Evolutionary conservation across 768 basidiomycete species (phyloP).

Genomic region (Tricholoma flavovirens): DNA sequence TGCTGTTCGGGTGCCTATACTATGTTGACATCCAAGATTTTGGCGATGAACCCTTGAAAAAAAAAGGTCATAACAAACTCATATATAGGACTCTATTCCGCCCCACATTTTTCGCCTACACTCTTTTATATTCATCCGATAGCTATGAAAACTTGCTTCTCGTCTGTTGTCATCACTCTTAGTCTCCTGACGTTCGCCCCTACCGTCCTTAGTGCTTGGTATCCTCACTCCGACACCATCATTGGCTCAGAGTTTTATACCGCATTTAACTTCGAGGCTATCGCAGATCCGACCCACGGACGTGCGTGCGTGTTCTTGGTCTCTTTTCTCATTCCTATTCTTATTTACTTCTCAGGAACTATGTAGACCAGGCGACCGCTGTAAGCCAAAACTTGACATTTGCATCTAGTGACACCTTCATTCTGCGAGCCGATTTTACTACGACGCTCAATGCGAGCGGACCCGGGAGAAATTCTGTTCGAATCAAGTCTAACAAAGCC

Average conservation of each 20-base stretch:
- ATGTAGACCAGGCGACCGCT: constrained; percentile 36
- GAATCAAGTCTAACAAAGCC: constrained; percentile 44
- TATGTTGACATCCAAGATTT: too few species aligned
- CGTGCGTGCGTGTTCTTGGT: constrained; percentile 41
- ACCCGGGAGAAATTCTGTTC: constrained; percentile 50
- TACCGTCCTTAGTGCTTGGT: constrained; percentile 27
- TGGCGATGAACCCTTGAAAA: too few species aligned
- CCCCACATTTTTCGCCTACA: too few species aligned
- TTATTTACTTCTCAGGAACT: constrained; percentile 25
- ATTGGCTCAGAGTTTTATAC: constrained; percentile 40
- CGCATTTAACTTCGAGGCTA: constrained; percentile 43
- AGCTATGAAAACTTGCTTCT: background rate
- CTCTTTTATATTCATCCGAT: background rate
- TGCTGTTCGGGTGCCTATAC: too few species aligned
- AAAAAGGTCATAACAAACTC: too few species aligned
- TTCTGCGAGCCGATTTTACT: constrained; percentile 46
- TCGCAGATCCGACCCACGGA: constrained; percentile 55
- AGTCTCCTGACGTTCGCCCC: constrained; percentile 3
- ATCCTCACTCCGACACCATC: constrained; percentile 36
- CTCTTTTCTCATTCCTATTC: background rate
- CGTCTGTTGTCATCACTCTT: background rate
- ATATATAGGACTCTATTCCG: too few species aligned
- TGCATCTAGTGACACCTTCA: constrained; percentile 41
- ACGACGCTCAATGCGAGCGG: constrained; percentile 39
- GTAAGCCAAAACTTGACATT: constrained; percentile 46